Conservation (phyloP, 2,329 filamentous ascomycete genomes). For the Tolypocladium album region DNA sequence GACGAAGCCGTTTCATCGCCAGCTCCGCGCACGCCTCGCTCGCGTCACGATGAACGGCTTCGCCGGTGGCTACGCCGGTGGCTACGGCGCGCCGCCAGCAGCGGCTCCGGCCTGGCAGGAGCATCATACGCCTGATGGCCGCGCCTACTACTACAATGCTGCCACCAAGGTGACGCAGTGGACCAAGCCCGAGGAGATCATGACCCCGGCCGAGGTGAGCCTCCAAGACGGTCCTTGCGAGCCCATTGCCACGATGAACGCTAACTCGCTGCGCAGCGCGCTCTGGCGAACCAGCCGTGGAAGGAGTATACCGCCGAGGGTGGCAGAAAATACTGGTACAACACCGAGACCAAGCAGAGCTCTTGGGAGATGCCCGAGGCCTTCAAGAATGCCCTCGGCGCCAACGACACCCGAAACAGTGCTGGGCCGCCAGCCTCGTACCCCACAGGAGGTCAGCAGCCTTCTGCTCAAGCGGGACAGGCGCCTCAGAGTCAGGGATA, state of each 20-base stretch:
- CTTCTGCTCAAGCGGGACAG: slow-evolving; percentile 24
- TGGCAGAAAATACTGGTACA: slow-evolving; percentile 91
- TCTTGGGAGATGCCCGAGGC: slow-evolving; percentile 88
- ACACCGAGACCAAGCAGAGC: slow-evolving; percentile 82
- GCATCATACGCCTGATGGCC: slow-evolving; percentile 69
- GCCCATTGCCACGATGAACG: not conserved
- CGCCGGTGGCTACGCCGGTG: slow-evolving; percentile 33
- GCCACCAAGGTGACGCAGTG: slow-evolving; percentile 83
- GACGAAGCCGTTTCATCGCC: not conserved
- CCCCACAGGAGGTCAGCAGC: slow-evolving; percentile 2
- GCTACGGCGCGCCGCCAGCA: slow-evolving; percentile 31
- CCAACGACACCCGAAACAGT: slow-evolving; percentile 22
- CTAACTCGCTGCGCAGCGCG: slow-evolving; percentile 43
- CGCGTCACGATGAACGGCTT: slow-evolving; percentile 45
- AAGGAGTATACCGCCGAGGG: slow-evolving; percentile 83
- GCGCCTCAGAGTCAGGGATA: slow-evolving; percentile 25
- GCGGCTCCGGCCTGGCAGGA: slow-evolving; percentile 61
- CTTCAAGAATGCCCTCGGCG: slow-evolving; percentile 65
- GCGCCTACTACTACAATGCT: slow-evolving; percentile 84
- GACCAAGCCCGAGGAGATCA: slow-evolving; percentile 85
- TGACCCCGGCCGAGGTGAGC: slow-evolving; percentile 69
- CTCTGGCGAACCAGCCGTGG: slow-evolving; percentile 76
- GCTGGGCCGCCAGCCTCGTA: not conserved
- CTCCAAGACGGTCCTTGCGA: not conserved
- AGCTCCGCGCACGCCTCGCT: slow-evolving; percentile 3